Percentiles rank a stretch among this genome's conserved stretches.
Conservation (phyloP, 2,329 filamentous ascomycete species). For the Furcasterigmium furcatum region DNA sequence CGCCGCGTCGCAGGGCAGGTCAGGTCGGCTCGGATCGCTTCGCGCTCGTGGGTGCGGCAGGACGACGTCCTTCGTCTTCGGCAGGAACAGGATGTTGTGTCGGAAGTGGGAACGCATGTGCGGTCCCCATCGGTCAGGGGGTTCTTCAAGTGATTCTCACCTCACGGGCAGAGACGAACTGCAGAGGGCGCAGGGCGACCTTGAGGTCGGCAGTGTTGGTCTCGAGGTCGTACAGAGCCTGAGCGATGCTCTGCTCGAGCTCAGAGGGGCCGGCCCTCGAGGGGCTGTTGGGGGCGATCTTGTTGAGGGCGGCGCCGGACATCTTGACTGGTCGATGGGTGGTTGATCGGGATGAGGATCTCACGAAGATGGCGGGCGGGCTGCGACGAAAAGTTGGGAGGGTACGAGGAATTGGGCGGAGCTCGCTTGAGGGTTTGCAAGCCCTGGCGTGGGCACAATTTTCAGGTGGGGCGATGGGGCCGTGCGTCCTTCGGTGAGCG, state of each 20-base stretch:
- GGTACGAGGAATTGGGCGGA: not conserved
- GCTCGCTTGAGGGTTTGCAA: constrained; percentile 15
- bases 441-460: constrained; percentile 10
- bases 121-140: constrained; percentile 15
- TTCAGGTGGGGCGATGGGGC: not conserved
- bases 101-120: constrained; percentile 41
- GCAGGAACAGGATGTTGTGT: not conserved
- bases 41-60: constrained; percentile 5
- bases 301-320: constrained; percentile 78
- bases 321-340: constrained; percentile 46
- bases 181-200: constrained; percentile 91
- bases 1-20: not conserved
- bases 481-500: too few species aligned
- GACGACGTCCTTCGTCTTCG: constrained; percentile 8
- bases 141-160: constrained; percentile 63
- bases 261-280: constrained; percentile 95
- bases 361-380: not conserved
- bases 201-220: constrained; percentile 98
- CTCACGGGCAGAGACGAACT: constrained; percentile 99
- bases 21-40: not conserved
- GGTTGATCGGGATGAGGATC: constrained; percentile 12
- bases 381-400: not conserved
- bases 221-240: constrained; percentile 98
- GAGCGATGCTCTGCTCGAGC: constrained; percentile 95
- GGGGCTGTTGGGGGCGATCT: constrained; percentile 97